Conservation (phyloP, 108 stramenopile species). For the Aurantiochytrium sp. region DNA sequence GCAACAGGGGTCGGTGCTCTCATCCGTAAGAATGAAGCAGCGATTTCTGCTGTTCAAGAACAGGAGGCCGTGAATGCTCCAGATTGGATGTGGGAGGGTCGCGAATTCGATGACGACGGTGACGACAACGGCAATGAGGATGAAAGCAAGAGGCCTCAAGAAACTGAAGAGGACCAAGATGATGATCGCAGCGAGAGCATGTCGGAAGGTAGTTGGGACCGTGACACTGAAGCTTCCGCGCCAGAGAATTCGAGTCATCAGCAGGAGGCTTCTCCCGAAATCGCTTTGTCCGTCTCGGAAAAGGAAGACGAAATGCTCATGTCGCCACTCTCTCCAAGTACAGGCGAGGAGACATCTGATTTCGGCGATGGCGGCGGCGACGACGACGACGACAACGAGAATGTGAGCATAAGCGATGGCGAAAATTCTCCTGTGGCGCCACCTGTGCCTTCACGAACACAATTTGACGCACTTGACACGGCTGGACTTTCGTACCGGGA, state of each 20-base stretch:
- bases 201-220: neutral
- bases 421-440: neutral
- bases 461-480: neutral
- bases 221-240: neutral
- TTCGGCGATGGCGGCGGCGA: neutral
- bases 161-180: neutral
- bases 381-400: neutral
- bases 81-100: neutral
- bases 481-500: neutral
- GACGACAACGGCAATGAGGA: neutral
- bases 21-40: neutral
- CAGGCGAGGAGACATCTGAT: neutral
- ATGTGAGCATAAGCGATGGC: neutral
- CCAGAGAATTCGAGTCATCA: neutral
- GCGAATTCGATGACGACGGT: neutral
- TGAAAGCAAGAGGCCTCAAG: neutral
- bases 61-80: neutral
- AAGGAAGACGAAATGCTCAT: neutral
- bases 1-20: neutral
- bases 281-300: neutral
- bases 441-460: neutral
- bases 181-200: neutral
- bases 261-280: neutral
- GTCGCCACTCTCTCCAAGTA: neutral
- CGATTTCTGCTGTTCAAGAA: neutral